Percentiles rank a stretch among this genome's conserved stretches.
Evolutionary conservation across 768 basidiomycete genomes (phyloP).

Genomic region (Rhizopogon rudus): DNA sequence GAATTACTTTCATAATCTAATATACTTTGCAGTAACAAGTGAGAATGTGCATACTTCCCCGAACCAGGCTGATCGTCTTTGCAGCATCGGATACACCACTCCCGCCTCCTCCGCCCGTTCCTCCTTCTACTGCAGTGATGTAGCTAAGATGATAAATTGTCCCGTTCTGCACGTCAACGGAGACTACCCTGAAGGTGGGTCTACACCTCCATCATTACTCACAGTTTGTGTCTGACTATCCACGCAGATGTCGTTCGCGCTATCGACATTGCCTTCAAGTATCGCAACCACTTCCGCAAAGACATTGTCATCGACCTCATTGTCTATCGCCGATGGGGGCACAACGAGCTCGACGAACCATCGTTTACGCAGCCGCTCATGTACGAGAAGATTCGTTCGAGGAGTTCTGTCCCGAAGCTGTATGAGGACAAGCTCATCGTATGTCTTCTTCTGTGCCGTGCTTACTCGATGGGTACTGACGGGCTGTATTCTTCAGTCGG

Average conservation of each 20-base stretch:
- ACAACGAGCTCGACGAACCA: conserved; percentile 87
- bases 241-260: conserved; percentile 75
- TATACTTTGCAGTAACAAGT: conserved; percentile 52
- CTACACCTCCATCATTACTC: background rate
- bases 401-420: conserved; percentile 72
- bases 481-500: conserved; percentile 10
- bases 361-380: conserved; percentile 85
- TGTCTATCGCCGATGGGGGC: conserved; percentile 86
- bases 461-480: background rate
- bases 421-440: conserved; percentile 81
- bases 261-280: conserved; percentile 84
- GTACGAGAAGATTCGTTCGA: conserved; percentile 81
- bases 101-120: conserved; percentile 82
- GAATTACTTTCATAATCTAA: background rate
- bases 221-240: background rate
- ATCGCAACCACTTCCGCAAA: conserved; percentile 83
- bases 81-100: conserved; percentile 88
- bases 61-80: background rate
- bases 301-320: conserved; percentile 88
- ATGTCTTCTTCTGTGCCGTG: conserved; percentile 17
- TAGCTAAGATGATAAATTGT: conserved; percentile 87
- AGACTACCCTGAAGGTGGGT: conserved; percentile 75
- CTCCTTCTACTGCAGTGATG: conserved; percentile 82
- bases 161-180: conserved; percentile 91
- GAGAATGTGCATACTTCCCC: conserved; percentile 6